Evolutionary conservation across 208 protist genomes (phyloP), one percentile per base, ranked within the genome.

Genomic region (Trypanosoma vivax): DNA sequence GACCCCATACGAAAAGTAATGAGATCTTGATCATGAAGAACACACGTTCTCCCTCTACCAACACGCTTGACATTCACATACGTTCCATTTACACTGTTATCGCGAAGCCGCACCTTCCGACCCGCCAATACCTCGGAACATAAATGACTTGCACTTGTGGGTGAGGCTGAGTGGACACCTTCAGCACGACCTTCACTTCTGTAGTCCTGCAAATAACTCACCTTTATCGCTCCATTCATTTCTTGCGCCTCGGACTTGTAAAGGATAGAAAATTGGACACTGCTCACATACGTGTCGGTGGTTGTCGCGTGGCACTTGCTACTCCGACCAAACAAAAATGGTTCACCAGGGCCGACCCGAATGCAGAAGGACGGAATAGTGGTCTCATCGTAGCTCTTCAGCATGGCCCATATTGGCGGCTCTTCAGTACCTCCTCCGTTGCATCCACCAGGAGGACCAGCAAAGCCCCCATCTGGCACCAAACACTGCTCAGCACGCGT

Each of bases 61-160:
- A 94, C 68, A 42, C 79, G 76, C 64, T 89, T 90, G 28, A 90
- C 82, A 57, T 94, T 92, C 7, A 94, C 88, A 50, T 86, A 91
- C 19, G 88, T 94, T 24, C 88, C 88, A 66, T 94, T 90, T 16
- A 70, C 79, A 50, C 88, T 94, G 41, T 61, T 53, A 60, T 94
- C 88, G 33, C 68, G 52, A 6, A 94, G 59, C 13, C 56, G 73
- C 6, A 86, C 59, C 9, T 65, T 61, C 50, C 55, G 57, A 3
- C 16, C 33, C 3, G 5, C 24, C 38, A 68, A 73, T 16, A 47
- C 3, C 21, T 37, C 3, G n/a, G 18, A 1, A 13, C n/a, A 13
- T 16, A 28, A 11, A 21, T 28, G 7, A 5, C 19, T 9, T 33
- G 38, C 21, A 38, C 24, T 63, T 10, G 46, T 38, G 19, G 49